A percentile compares a stretch with the other conserved stretches of the same genome.
These are phyloP conservation scores for Haplosporangium gracile DNA, from an alignment of 192 early-diverging fungal genomes.

Conservation along the genomic window DNA sequence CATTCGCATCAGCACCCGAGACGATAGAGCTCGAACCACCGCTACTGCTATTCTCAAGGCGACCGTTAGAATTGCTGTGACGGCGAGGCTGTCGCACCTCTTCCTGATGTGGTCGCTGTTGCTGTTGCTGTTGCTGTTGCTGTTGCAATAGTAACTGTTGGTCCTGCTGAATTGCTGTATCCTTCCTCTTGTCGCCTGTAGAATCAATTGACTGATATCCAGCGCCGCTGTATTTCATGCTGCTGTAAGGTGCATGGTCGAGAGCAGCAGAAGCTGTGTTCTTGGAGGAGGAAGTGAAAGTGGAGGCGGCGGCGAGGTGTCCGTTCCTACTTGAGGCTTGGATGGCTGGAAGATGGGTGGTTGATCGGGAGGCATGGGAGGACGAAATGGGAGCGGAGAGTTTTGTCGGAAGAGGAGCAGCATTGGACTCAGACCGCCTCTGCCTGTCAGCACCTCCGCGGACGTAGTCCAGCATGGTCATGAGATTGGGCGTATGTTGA, in stretches of 20 bases:
- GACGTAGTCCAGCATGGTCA: conserved; percentile 26
- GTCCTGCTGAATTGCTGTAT: neutral
- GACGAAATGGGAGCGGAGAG: neutral
- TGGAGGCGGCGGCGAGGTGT: neutral
- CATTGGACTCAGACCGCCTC: conserved; percentile 9
- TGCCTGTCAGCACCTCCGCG: conserved; percentile 26
- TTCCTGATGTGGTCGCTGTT: conserved; percentile 21
- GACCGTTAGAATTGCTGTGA: conserved; percentile 4
- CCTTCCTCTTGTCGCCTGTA: neutral
- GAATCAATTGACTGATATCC: neutral
- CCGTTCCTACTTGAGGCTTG: conserved; percentile 6
- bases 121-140: conserved; percentile 8
- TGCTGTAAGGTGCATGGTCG: conserved; percentile 2
- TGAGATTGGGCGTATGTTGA: neutral
- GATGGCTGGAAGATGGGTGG: conserved; percentile 1
- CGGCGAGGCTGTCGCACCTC: neutral
- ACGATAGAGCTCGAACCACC: neutral
- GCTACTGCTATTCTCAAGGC: conserved; percentile 8
- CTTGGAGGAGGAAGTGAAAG: neutral
- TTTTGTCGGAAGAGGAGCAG: conserved; percentile 2
- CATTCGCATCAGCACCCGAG: conserved; percentile 27
- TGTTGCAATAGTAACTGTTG: neutral
- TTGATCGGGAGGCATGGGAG: conserved; percentile 7
- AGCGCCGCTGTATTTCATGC: conserved; percentile 9
- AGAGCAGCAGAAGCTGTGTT: neutral